These are phyloP conservation scores for Filobasidium floriforme DNA, from an alignment of 768 basidiomycete species.

Conservation along the genomic window DNA sequence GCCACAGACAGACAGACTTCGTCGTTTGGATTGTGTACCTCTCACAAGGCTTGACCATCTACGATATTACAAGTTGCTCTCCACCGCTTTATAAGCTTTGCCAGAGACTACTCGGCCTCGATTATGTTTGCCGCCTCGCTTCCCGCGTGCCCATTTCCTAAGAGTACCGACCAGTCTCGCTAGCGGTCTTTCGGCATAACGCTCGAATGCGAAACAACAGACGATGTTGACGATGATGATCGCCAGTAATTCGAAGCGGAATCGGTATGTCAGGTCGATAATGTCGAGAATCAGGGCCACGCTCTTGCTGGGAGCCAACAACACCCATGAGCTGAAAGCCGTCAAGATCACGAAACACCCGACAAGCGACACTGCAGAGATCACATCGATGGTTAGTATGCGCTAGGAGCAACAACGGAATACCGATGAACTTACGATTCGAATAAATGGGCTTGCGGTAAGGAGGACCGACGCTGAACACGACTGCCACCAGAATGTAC, in stretches of 20 bases:
- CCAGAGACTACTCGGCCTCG: constrained; percentile 54
- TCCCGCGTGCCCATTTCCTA: constrained; percentile 36
- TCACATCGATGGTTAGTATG: not conserved
- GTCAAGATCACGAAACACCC: constrained; percentile 62
- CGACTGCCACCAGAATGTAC: constrained; percentile 91
- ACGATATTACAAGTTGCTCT: constrained; percentile 47
- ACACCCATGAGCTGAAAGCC: constrained; percentile 65
- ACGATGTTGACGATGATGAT: constrained; percentile 64
- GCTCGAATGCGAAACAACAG: constrained; percentile 67
- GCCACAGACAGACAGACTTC: no score
- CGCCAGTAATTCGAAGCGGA: constrained; percentile 61
- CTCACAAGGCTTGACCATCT: no score
- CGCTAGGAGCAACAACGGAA: not conserved
- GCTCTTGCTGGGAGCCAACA: constrained; percentile 61
- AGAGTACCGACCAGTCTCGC: constrained; percentile 35
- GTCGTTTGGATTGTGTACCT: no score
- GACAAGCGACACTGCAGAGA: constrained; percentile 66
- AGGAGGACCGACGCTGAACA: constrained; percentile 96
- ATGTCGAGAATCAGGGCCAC: constrained; percentile 63
- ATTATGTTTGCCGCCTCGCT: constrained; percentile 27
- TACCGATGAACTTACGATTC: constrained; percentile 63
- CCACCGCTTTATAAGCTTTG: constrained; percentile 78
- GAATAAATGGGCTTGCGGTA: constrained; percentile 93
- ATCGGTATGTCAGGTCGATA: constrained; percentile 63
- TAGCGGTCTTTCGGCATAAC: constrained; percentile 41